Evolutionary conservation across 2,329 filamentous ascomycete genomes (phyloP), one percentile per base, ranked within the genome.

Genomic region (Dothidotthia symphoricarpi): DNA sequence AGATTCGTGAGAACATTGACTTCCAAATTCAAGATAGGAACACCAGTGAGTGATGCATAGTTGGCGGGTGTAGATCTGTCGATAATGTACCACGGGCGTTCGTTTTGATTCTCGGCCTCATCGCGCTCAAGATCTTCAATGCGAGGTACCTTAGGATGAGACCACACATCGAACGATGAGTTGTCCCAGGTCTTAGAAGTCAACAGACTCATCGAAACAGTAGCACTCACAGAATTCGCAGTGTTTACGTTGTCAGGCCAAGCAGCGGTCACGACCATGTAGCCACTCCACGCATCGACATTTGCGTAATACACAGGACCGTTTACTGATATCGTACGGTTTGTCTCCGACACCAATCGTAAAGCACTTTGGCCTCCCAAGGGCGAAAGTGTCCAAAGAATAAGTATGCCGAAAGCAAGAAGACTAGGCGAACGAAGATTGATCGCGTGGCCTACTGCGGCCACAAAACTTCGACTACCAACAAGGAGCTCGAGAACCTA

Each of bases 381-480:
- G 4, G 39, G 28, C 11, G 34, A 36, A 11, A 41, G 29, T n/a
- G 17, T 12, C 39, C 39, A 41, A 17, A 41, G 13, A 6, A 30
- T 3, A 25, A 41, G 33, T 4, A 41, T 15, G 4, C n/a, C 8
- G 3, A 41, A 8, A 6, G 39, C 24, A 5, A 41, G 4, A 8
- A 28, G 7, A 11, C 32, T 27, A 5, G 19, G n/a, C 5, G 39
- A 29, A 11, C 25, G 33, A 7, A 41, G 15, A 2, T 24, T 28
- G 8, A 33, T 12, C 3, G 33, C 33, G n/a, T 24, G 11, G 24
- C 28, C 28, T 11, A 32, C 15, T 4, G 39, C 15, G 16, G 32
- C 15, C 3, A 41, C 39, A 10, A 36, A 30, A n/a, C 39, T 41
- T 15, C 36, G 39, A n/a, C 39, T 36, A 4, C 33, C 34, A 15